These are phyloP conservation scores for Aphanomyces euteiches DNA, from an alignment of 352 stramenopile genomes.

Conservation along the genomic window DNA sequence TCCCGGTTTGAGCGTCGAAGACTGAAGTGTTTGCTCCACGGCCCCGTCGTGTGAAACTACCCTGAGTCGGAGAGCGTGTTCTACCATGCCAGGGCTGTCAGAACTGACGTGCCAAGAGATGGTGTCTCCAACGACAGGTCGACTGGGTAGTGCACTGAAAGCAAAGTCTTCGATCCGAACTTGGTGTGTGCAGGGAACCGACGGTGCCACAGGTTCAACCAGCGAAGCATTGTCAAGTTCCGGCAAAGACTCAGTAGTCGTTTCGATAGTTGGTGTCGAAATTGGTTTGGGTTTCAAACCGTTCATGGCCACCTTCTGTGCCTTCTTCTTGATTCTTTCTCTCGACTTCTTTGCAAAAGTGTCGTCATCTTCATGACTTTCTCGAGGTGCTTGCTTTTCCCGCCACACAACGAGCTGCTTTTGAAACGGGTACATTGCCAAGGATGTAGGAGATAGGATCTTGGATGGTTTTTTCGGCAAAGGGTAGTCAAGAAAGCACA, in stretches of 20 bases:
- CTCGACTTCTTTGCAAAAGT: constrained; percentile 13
- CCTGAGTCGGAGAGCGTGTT: constrained; percentile 17
- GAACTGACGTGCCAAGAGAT: constrained; percentile 8
- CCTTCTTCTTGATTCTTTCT: constrained; percentile 14
- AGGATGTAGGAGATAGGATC: not conserved
- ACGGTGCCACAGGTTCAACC: not conserved
- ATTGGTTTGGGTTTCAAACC: too few relatives aligned
- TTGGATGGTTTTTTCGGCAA: not conserved
- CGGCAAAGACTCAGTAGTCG: too few relatives aligned
- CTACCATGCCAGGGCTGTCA: constrained; percentile 23
- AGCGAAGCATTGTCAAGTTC: too few relatives aligned
- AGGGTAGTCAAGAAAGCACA: constrained; percentile 24
- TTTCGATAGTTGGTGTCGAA: not conserved
- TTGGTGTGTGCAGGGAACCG: not conserved
- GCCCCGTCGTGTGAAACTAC: not conserved
- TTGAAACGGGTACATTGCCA: constrained; percentile 9
- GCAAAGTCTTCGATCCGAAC: constrained; percentile 23
- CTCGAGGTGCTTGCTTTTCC: constrained; percentile 9
- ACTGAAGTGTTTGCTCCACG: not conserved
- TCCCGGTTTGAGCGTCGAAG: constrained; percentile 13
- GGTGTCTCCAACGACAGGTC: not conserved
- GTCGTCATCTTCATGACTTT: constrained; percentile 13
- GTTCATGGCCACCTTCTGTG: not conserved
- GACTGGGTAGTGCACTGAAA: not conserved
- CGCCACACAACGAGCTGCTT: constrained; percentile 26